Evolutionary conservation across 2,329 filamentous ascomycete species (phyloP), one percentile per base, ranked within the genome.

Genomic region (Paradendryphiella salina): DNA sequence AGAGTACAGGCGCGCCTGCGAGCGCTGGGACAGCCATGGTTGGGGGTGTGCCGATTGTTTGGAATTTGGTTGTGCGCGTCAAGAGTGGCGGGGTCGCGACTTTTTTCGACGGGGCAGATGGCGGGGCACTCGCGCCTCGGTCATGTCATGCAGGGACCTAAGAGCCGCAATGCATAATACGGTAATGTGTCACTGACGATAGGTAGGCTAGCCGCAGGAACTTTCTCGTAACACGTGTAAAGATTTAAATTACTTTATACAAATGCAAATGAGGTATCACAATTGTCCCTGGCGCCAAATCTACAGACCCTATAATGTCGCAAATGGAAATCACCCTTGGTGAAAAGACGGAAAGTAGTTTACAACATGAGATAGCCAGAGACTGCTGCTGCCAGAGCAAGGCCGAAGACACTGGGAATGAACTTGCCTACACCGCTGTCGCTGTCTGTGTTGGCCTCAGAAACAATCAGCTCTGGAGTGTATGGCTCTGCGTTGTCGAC

Each of bases 1-100:
- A 86, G 35, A 87, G 77, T 2, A 85, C 77, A 1, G 84, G 84
- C 8, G 83, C 80, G 17, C 58, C 59, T 40, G 52, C 52, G 9
- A 71, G 67, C 4, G 66, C 58, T 3, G 61, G 57, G 1, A 53
- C 52, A 14, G 63, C 61, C 69, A 73, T 73, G 41, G 49, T 10
- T 53, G n/a, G n/a, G n/a, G n/a, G 43, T 54, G 55, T 42, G 31
- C 32, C 46, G 44, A 15, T 33, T 26, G 20, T 13, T 13, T 14
- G 32, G 41, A 43, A 33, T 41, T 23, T 41, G 23, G 23, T 26
- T 8, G 23, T 26, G 23, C 23, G 51, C 7, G 50, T 49, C 41
- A 34, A 42, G 32, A 37, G 46, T 58, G 50, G 61, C 53, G 59
- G 61, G 56, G 56, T 52, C 8, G 42, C 14, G 44, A 55, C 42